Evolutionary conservation across 352 stramenopile genomes (phyloP).

Genomic region (Aphanomyces astaci): DNA sequence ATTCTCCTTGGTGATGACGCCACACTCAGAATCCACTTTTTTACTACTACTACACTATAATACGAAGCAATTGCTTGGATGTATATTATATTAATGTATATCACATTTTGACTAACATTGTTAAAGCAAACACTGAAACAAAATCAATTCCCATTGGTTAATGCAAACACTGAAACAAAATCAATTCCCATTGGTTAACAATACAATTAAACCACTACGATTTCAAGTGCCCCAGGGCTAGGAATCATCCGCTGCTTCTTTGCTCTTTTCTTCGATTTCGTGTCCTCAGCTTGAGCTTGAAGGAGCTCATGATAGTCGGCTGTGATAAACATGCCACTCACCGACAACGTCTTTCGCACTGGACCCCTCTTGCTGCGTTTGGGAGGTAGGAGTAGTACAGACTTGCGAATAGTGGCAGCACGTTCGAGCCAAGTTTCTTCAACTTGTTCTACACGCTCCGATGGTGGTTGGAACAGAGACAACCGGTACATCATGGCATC

Average conservation of each 20-base stretch:
- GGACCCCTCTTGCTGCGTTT: background rate
- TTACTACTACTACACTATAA: too few relatives aligned
- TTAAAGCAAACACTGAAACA: too few relatives aligned
- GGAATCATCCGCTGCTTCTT: background rate
- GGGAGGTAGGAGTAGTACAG: background rate
- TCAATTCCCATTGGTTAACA: background rate
- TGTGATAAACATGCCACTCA: conserved; percentile 1
- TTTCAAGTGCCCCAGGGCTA: background rate
- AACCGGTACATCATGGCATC: conserved; percentile 5
- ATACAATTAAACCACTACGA: background rate
- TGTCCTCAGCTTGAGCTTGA: background rate
- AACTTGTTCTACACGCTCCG: background rate
- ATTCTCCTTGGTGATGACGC: background rate
- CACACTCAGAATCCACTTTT: background rate
- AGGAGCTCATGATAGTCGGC: background rate
- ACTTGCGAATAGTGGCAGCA: background rate
- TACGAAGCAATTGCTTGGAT: too few relatives aligned
- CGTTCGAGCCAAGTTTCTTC: background rate
- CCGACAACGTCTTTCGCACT: background rate
- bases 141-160: background rate
- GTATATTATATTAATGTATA: background rate
- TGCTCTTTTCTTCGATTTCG: background rate
- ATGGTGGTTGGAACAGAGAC: background rate
- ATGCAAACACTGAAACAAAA: background rate
- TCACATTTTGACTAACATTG: too few relatives aligned